Evolutionary conservation across 2,329 filamentous ascomycete genomes (phyloP).

Genomic region (Pestalotiopsis sp.): DNA sequence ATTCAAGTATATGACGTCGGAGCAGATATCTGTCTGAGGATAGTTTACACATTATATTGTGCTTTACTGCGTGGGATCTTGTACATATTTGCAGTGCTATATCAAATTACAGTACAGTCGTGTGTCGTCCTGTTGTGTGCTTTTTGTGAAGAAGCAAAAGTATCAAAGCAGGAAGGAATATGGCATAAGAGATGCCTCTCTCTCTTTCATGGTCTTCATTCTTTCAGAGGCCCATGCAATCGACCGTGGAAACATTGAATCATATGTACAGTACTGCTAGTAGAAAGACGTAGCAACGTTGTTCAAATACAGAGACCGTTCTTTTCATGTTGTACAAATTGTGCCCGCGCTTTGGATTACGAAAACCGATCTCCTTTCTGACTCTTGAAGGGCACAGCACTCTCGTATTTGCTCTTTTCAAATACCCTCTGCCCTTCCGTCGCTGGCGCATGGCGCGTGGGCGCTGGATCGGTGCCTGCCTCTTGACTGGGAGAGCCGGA

Average conservation of each 20-base stretch:
- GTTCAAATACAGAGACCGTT: conserved; percentile 1
- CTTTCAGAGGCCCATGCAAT: neutral
- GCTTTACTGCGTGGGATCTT: no score
- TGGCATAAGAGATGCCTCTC: neutral
- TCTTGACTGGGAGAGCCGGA: conserved; percentile 70
- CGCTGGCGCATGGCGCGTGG: conserved; percentile 78
- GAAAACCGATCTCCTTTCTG: conserved; percentile 87
- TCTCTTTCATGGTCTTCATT: neutral
- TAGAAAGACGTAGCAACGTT: neutral
- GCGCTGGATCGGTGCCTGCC: conserved; percentile 77
- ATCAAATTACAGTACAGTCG: no score
- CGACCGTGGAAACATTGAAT: neutral
- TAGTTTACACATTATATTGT: no score
- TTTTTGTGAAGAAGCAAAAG: no score
- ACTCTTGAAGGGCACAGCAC: conserved; percentile 72
- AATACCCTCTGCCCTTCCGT: conserved; percentile 66
- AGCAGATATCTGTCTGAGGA: neutral
- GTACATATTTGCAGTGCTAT: no score
- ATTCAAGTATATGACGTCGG: neutral
- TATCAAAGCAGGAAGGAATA: no score
- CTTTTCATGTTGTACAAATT: conserved; percentile 6
- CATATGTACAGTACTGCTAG: neutral
- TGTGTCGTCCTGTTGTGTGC: no score
- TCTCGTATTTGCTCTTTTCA: conserved; percentile 92
- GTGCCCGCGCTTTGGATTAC: conserved; percentile 30